Evolutionary conservation across 1,284 basidiomycete genomes (phyloP), one percentile per base, ranked within the genome.

Genomic region (Austroboletus novae-zelandiae): DNA sequence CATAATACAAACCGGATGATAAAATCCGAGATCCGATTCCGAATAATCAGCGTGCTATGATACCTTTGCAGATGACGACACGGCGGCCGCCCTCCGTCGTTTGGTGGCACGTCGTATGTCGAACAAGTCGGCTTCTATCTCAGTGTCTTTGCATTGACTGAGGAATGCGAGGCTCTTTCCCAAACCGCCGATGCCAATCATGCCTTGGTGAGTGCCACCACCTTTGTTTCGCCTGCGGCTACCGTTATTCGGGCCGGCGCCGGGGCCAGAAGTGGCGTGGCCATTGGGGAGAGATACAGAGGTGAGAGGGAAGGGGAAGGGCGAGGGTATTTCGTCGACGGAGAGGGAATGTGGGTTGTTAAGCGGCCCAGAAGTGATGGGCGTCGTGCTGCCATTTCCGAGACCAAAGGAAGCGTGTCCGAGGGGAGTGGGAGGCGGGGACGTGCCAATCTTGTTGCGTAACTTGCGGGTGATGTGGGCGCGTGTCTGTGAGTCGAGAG

Each of bases 381-480:
- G 78, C 0, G 64, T 66, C 36, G 42, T 40, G 35, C 51, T 55
- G n/a, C 67, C 66, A 45, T 74, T 76, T 43, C 60, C 68, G 54
- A 61, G 56, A 43, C 62, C 70, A 47, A 62, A 56, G 14, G 72
- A 66, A 45, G 69, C 69, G 10, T 57, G 59, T n/a, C 61, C 54
- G 36, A 71, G 65, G 17, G 83, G 78, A 8, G 86, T 65, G 63
- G 81, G 58, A 56, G 76, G 85, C 20, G 86, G 85, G 0, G 84
- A 86, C 2, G 81, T 83, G 20, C 83, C 79, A 7, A 86, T 66
- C 65, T 88, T 89, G 69, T 89, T 89, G 43, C 88, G 80, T 20
- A 90, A 75, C 64, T 90, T 91, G 44, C 87, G 81, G 6, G 88
- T 90, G 57, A 88, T 80, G 59, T 88, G 86, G n/a, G 84, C 80